Percentiles rank a stretch among this genome's conserved stretches.
These are phyloP conservation scores for Zasmidium citrigriseum DNA, from an alignment of 2,329 filamentous ascomycete species.

Conservation along the genomic window DNA sequence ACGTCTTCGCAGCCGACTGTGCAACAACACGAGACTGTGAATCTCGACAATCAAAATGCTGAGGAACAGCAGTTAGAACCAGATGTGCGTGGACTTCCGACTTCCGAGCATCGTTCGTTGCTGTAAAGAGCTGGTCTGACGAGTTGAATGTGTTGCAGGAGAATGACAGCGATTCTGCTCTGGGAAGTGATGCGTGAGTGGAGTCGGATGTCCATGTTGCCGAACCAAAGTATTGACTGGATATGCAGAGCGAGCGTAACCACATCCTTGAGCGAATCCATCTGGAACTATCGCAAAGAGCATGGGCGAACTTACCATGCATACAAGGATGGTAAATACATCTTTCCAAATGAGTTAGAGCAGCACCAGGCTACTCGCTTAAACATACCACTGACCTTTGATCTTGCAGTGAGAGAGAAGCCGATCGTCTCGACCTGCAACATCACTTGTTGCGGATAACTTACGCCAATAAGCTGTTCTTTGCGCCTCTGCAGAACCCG, in stretches of 20 bases:
- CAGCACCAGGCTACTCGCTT: not conserved
- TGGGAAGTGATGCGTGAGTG: constrained; percentile 38
- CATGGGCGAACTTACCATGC: constrained; percentile 42
- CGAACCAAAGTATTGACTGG: not conserved
- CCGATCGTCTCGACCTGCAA: constrained; percentile 42
- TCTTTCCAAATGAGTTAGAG: constrained; percentile 42
- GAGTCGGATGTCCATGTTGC: not conserved
- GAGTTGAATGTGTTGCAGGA: constrained; percentile 23
- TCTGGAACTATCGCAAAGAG: constrained; percentile 39
- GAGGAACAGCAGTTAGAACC: constrained; percentile 39
- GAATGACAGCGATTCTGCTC: constrained; percentile 35
- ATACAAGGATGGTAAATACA: constrained; percentile 43
- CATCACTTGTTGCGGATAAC: constrained; percentile 51
- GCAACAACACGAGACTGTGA: constrained; percentile 3
- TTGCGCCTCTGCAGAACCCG: constrained; percentile 46
- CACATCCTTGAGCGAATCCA: constrained; percentile 37
- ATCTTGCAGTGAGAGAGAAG: constrained; percentile 32
- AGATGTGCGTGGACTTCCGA: constrained; percentile 35
- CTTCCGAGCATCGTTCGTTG: not conserved
- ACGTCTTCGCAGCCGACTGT: not conserved
- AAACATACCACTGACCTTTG: constrained; percentile 7
- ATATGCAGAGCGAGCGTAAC: constrained; percentile 36
- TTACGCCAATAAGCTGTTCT: constrained; percentile 46
- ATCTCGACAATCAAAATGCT: constrained; percentile 27
- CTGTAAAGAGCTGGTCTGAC: constrained; percentile 6